Evolutionary conservation across 495 filamentous ascomycete species (phyloP), one percentile per base, ranked within the genome.

Genomic region (Daldinia caldariorum): DNA sequence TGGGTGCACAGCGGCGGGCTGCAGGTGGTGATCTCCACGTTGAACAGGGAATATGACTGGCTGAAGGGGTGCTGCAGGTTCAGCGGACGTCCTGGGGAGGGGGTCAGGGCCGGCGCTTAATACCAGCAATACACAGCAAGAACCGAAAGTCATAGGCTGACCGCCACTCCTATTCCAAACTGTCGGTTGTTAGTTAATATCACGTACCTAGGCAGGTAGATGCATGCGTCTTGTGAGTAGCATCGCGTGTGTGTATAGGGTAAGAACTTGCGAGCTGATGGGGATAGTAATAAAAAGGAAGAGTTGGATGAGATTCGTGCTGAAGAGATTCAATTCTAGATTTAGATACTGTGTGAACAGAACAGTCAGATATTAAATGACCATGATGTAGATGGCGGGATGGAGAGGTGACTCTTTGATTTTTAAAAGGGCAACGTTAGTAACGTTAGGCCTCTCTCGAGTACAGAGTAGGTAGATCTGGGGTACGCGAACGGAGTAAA

Each of bases 131-230:
- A 26, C 26, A 26, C 26, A 26, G 26, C 61, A 63, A 69, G 58
- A 63, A 41, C 20, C 50, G 22, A 70, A 70, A 71, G 51, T 77
- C 73, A 64, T 77, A 75, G 72, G 73, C 73, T 77, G 75, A 77
- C 75, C 75, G 75, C 75, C 62, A 72, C 65, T 77, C 73, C 66
- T 54, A 35, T 50, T 58, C 58, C 26, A 31, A 64, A 75, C 49
- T 50, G 75, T 70, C 75, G 64, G 73, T 45, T 13, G 38, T 9
- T 41, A 37, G 41, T 22, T 39, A 37, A 53, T 32, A 53, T 53
- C 14, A 26, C 32, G 2, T 50, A 26, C 32, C 0, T 50, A 50
- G 20, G 29, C 22, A 31, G 22, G 12, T 26, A n/a, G n/a, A 4
- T 31, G 22, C 8, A 16, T 47, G 26, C 32, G 22, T 14, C 58